Percentiles rank a stretch among this genome's conserved stretches.
These are phyloP conservation scores for Aspergillus clavatus DNA, from an alignment of 2,329 filamentous ascomycete genomes.

Conservation along the genomic window DNA sequence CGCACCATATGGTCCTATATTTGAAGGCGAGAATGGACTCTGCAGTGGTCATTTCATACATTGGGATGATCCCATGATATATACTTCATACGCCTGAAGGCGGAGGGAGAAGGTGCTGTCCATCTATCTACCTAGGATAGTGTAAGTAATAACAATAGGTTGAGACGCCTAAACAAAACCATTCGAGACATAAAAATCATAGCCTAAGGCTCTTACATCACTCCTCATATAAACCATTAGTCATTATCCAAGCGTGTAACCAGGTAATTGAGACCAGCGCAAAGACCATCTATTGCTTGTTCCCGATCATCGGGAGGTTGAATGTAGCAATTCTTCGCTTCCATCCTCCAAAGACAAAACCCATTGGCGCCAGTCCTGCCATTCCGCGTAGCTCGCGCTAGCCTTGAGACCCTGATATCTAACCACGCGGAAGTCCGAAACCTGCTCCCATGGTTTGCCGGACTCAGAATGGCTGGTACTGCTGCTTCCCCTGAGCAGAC, in stretches of 20 bases:
- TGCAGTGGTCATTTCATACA: too few relatives aligned
- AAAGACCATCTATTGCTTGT: not conserved
- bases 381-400: conserved; percentile 66
- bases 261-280: not conserved
- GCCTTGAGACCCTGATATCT: conserved; percentile 83
- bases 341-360: conserved; percentile 39
- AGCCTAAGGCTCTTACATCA: not conserved
- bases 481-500: conserved; percentile 40
- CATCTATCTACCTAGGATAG: too few relatives aligned
- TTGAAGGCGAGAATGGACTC: too few relatives aligned
- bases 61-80: too few relatives aligned
- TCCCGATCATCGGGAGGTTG: not conserved
- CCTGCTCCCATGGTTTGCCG: conserved; percentile 62
- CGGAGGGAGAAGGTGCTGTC: not conserved
- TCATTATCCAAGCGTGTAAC: not conserved
- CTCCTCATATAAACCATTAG: not conserved
- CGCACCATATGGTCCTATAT: too few relatives aligned
- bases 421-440: conserved; percentile 68
- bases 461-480: conserved; percentile 14
- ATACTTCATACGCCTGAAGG: too few relatives aligned
- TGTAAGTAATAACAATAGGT: not conserved
- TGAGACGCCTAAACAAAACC: not conserved
- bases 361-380: conserved; percentile 75
- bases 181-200: not conserved
- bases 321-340: conserved; percentile 19